These are phyloP conservation scores for Thraustotheca clavata DNA, from an alignment of 352 stramenopile genomes.

Conservation along the genomic window DNA sequence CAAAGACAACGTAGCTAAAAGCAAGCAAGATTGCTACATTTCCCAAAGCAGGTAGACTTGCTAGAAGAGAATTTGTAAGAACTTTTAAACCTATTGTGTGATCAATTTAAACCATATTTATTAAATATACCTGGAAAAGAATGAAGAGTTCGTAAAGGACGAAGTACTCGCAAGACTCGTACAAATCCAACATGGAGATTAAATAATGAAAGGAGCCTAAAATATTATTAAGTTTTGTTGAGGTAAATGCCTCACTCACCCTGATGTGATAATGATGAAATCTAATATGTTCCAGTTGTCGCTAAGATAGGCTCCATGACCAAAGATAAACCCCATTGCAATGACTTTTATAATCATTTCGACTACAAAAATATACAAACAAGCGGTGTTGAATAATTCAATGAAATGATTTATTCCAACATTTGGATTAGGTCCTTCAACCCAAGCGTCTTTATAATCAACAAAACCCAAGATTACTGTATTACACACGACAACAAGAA, in stretches of 20 bases:
- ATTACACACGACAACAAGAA: conserved; percentile 75
- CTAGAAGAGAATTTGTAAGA: conserved; percentile 40
- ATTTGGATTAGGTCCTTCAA: conserved; percentile 34
- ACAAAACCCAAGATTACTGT: conserved; percentile 77
- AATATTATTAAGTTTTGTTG: conserved; percentile 23
- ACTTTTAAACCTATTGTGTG: neutral
- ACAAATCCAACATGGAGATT: conserved; percentile 27
- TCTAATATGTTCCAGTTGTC: conserved; percentile 90
- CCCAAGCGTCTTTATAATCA: conserved; percentile 69
- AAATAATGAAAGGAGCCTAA: neutral
- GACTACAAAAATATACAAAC: conserved; percentile 57
- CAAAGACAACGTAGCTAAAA: conserved; percentile 89
- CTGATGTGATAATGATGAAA: conserved; percentile 86
- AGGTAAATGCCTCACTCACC: too few relatives aligned
- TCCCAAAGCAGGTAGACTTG: conserved; percentile 70
- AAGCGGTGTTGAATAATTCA: conserved; percentile 45
- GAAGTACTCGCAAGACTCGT: conserved; percentile 80
- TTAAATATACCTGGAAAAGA: conserved; percentile 13
- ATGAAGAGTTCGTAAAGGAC: conserved; percentile 75
- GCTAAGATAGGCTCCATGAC: conserved; percentile 56
- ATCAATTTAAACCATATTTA: neutral
- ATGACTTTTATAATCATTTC: conserved; percentile 87
- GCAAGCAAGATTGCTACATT: conserved; percentile 82
- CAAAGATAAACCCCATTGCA: conserved; percentile 58
- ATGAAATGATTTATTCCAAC: conserved; percentile 38